A percentile compares a stretch with the other conserved stretches of the same genome.
These are phyloP conservation scores for Effrenium voratum DNA, from an alignment of 73 alveolate genomes.

Conservation along the genomic window DNA sequence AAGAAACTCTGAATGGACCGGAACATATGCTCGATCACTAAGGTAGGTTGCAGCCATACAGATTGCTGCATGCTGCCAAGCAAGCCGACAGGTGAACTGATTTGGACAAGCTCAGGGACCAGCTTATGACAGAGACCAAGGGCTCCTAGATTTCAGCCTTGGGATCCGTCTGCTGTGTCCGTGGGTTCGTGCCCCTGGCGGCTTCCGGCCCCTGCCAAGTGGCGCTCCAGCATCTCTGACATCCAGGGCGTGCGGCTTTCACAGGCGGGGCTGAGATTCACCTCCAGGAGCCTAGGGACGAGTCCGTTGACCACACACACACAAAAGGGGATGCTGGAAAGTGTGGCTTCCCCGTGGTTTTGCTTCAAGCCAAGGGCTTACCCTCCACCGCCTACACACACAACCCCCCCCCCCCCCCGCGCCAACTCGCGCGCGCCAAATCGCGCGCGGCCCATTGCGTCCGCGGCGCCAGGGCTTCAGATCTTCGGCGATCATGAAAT, in stretches of 20 bases:
- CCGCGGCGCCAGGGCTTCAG: constrained; percentile 52
- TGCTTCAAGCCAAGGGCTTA: not conserved
- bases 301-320: not conserved
- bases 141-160: not conserved
- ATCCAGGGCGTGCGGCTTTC: constrained; percentile 88
- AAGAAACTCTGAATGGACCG: no score
- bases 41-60: no score
- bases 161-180: not conserved
- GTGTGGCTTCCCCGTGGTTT: not conserved
- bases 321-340: not conserved
- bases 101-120: no score
- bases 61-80: no score
- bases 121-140: not conserved
- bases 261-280: constrained; percentile 90
- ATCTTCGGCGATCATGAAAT: constrained; percentile 72
- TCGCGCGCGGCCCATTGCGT: not conserved
- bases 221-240: constrained; percentile 76
- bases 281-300: constrained; percentile 62
- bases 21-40: no score
- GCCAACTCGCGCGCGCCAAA: not conserved
- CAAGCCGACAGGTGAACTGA: no score
- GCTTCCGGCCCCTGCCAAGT: not conserved
- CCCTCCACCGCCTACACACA: not conserved
- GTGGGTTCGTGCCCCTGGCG: not conserved
- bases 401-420: not conserved